Evolutionary conservation across 1,284 basidiomycete species (phyloP), one percentile per base, ranked within the genome.

Genomic region (Blastosporella zonata): DNA sequence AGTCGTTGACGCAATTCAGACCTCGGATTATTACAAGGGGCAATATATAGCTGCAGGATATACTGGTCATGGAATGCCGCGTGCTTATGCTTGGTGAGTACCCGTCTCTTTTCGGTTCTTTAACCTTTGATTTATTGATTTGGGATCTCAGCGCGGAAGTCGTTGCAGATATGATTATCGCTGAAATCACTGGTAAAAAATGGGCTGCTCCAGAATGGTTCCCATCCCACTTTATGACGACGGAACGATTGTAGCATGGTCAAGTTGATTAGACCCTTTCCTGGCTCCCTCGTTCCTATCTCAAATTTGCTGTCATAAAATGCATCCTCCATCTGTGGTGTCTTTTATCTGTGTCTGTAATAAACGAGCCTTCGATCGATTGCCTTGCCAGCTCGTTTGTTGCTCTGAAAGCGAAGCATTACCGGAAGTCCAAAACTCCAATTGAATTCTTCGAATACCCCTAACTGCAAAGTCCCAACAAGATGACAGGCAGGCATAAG

Each of bases 61-160:
- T 60, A 73, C 77, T 0, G 89, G 89, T 0, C 89, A 91, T 58
- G 90, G 90, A 0, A 92, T 93, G 87, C 82, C 87, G 3, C 77
- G 87, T 2, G 81, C 84, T 0, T 88, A 77, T 60, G 79, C 75
- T 36, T 90, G 87, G 86, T 87, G 59, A 34, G 77, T 6, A 39
- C 44, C 23, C 34, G 28, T 27, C 41, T 28, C 13, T 12, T 38
- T 18, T 22, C 41, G 42, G 47, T 28, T 15, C 12, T 9, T 9
- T 23, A 18, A 29, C 36, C 17, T 18, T 0, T 36, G 3, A 27
- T 31, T 36, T 43, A 10, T 10, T 29, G 5, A 35, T 33, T 28
- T 34, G 43, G 53, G 43, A 43, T 57, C 36, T 52, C 18, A 90
- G 88, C 55, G 88, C 84, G 12, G 78, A 87, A 58, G 78, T 72